Evolutionary conservation across 2,329 filamentous ascomycete species (phyloP).

Genomic region (Aspergillus tubingensis): DNA sequence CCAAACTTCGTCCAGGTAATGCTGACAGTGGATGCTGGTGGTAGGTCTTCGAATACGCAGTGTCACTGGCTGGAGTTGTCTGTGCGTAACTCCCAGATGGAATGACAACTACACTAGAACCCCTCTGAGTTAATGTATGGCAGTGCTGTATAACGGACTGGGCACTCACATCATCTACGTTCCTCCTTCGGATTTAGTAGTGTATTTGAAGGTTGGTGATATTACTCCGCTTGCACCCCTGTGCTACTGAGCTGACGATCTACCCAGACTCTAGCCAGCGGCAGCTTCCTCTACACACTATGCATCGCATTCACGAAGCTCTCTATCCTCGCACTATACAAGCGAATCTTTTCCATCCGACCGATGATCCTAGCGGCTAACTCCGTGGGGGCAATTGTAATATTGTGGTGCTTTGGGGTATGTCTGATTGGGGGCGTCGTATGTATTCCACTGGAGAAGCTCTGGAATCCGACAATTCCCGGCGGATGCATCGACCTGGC

Average conservation of each 20-base stretch:
- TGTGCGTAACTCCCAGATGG: constrained; percentile 15
- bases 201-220: constrained; percentile 24
- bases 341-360: constrained; percentile 27
- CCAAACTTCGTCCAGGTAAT: too few relatives aligned
- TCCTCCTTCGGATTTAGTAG: constrained; percentile 18
- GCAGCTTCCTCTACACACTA: constrained; percentile 27
- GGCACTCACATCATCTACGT: constrained; percentile 25
- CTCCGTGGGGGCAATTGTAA: constrained; percentile 22
- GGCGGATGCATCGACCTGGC: constrained; percentile 30
- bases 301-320: constrained; percentile 31
- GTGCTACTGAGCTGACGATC: background rate
- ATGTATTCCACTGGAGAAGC: constrained; percentile 29
- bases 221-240: background rate
- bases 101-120: too few relatives aligned
- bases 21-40: constrained; percentile 11
- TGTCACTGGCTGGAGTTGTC: constrained; percentile 27
- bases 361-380: constrained; percentile 25
- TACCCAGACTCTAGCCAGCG: constrained; percentile 24
- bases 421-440: constrained; percentile 27
- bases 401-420: constrained; percentile 28
- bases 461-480: constrained; percentile 25
- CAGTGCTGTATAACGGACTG: constrained; percentile 27
- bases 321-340: constrained; percentile 32
- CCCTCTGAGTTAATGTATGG: background rate
- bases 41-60: constrained; percentile 26